Percentiles rank a stretch among this genome's conserved stretches.
Evolutionary conservation across 164 flowering plant species (phyloP).

Genomic region (Macadamia integrifolia): DNA sequence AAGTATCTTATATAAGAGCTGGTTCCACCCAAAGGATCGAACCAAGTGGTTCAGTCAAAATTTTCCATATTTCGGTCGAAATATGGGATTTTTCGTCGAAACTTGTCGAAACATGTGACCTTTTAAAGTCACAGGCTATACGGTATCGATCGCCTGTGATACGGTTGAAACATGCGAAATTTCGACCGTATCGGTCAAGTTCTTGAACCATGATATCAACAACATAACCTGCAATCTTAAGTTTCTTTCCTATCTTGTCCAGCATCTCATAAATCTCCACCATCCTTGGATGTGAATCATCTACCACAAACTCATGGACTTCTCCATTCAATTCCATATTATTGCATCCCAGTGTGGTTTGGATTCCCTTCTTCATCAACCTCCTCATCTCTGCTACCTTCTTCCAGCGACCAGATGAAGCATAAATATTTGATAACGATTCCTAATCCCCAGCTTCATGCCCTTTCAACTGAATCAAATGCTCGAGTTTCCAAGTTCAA

Average conservation of each 20-base stretch:
- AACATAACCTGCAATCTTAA: conserved; percentile 70
- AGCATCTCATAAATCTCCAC: conserved; percentile 55
- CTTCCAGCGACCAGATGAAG: conserved; percentile 56
- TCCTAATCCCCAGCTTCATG: conserved; percentile 79
- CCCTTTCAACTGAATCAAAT: conserved; percentile 63
- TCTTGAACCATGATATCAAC: conserved; percentile 14
- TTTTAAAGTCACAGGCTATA: too few relatives aligned
- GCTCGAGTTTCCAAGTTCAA: conserved; percentile 31
- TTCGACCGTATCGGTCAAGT: too few relatives aligned
- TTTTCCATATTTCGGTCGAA: too few relatives aligned
- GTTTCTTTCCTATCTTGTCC: conserved; percentile 55
- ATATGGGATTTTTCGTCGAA: too few relatives aligned
- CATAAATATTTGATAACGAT: conserved; percentile 58
- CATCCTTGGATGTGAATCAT: conserved; percentile 56
- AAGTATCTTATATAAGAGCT: too few relatives aligned
- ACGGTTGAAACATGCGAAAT: too few relatives aligned
- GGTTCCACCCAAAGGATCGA: too few relatives aligned
- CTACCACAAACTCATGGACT: conserved; percentile 57
- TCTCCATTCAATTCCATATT: conserved; percentile 53
- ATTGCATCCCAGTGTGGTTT: conserved; percentile 59
- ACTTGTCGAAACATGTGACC: too few relatives aligned
- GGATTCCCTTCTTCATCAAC: conserved; percentile 57
- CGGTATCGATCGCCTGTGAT: too few relatives aligned
- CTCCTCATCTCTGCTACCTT: conserved; percentile 54
- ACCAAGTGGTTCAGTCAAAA: too few relatives aligned